Percentiles rank a stretch among this genome's conserved stretches.
These are phyloP conservation scores for Backusella mclennaniae DNA, from an alignment of 192 early-diverging fungal species.

Conservation along the genomic window DNA sequence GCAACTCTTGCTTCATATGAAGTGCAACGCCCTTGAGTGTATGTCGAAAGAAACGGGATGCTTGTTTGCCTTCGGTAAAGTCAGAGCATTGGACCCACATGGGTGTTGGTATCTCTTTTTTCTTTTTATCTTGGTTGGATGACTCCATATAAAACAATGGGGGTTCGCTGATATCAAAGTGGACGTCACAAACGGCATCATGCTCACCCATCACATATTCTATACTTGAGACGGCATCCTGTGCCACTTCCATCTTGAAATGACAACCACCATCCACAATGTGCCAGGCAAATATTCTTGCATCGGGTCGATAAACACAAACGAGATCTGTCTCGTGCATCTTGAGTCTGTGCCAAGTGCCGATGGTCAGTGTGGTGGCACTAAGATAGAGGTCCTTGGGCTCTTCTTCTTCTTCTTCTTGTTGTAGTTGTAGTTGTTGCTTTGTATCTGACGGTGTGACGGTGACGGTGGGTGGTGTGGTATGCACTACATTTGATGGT, in stretches of 20 bases:
- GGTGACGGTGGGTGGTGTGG: neutral
- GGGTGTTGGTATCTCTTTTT: neutral
- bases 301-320: conserved; percentile 50
- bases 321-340: conserved; percentile 45
- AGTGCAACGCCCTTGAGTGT: conserved; percentile 44
- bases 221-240: conserved; percentile 48
- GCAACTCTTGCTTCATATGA: conserved; percentile 25
- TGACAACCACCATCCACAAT: conserved; percentile 53
- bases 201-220: conserved; percentile 43
- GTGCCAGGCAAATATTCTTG: conserved; percentile 57
- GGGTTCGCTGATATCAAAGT: conserved; percentile 48
- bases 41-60: conserved; percentile 50
- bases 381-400: conserved; percentile 34
- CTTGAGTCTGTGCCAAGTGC: conserved; percentile 62
- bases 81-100: conserved; percentile 59
- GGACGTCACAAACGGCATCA: conserved; percentile 44
- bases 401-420: neutral
- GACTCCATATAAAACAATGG: conserved; percentile 62
- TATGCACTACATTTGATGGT: neutral
- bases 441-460: neutral
- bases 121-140: conserved; percentile 6
- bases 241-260: conserved; percentile 66
- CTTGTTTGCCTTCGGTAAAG: conserved; percentile 63
- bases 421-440: neutral
- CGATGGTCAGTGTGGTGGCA: conserved; percentile 58